Evolutionary conservation across 805 yeast genomes (phyloP).

Genomic region (Candida corydali): DNA sequence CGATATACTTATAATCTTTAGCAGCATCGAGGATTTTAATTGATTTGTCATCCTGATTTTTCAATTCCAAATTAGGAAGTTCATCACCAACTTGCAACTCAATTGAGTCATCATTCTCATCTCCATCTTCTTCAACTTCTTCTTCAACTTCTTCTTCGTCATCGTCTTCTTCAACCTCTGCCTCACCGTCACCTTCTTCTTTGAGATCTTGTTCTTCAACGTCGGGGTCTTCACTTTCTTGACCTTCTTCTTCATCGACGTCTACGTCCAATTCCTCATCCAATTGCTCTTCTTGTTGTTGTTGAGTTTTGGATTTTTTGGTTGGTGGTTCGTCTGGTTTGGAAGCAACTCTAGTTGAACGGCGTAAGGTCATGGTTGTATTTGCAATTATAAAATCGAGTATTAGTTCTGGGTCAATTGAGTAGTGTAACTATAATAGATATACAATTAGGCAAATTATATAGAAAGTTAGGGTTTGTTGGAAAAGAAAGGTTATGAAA

Average conservation of each 20-base stretch:
- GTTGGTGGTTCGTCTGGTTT: conserved; percentile 17
- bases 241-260: neutral
- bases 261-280: neutral
- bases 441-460: too few relatives aligned
- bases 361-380: conserved; percentile 25
- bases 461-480: too few relatives aligned
- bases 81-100: conserved; percentile 50
- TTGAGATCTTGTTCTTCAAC: neutral
- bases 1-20: conserved; percentile 28
- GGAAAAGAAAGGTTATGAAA: too few relatives aligned
- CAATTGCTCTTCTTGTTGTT: neutral
- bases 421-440: too few relatives aligned
- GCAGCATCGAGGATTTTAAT: conserved; percentile 31
- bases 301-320: conserved; percentile 11
- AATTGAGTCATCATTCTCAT: conserved; percentile 4
- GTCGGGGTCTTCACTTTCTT: neutral
- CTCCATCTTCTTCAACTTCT: neutral
- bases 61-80: conserved; percentile 60
- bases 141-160: neutral
- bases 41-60: conserved; percentile 67
- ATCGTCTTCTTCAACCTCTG: neutral
- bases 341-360: conserved; percentile 28
- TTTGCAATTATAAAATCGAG: too few relatives aligned
- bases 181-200: neutral
- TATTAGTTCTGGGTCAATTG: too few relatives aligned